Evolutionary conservation across 1,139 yeast genomes (phyloP).

Genomic region (Scheffersomyces lignicola): DNA sequence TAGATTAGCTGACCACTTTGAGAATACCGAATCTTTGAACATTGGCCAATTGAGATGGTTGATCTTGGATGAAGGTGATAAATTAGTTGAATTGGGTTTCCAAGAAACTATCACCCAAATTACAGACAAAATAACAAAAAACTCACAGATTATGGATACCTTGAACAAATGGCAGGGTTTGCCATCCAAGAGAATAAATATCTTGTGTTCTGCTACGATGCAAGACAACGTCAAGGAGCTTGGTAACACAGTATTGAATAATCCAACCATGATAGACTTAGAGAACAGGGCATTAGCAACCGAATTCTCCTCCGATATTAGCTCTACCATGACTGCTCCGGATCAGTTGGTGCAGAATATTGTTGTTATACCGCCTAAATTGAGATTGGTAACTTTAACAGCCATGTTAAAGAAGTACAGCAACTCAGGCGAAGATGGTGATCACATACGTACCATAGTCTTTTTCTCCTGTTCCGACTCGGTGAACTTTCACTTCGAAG

Average conservation of each 20-base stretch:
- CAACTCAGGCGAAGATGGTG: conserved; percentile 15
- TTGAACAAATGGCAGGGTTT: conserved; percentile 48
- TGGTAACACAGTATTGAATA: conserved; percentile 70
- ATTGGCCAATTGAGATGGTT: conserved; percentile 76
- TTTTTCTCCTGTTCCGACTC: conserved; percentile 94
- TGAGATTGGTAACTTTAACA: conserved; percentile 78
- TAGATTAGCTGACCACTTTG: conserved; percentile 86
- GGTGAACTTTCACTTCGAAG: conserved; percentile 85
- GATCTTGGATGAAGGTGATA: conserved; percentile 93
- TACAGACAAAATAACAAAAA: conserved; percentile 53
- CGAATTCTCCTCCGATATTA: conserved; percentile 39
- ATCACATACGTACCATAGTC: conserved; percentile 62
- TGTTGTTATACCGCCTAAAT: conserved; percentile 85
- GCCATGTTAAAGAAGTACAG: conserved; percentile 59
- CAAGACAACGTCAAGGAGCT: conserved; percentile 76
- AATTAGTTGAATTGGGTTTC: conserved; percentile 90
- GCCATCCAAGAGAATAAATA: conserved; percentile 71
- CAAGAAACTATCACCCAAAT: conserved; percentile 88
- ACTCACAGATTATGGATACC: conserved; percentile 42
- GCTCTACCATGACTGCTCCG: conserved; percentile 60
- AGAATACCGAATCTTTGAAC: conserved; percentile 73
- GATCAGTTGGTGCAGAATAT: conserved; percentile 83
- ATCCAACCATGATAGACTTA: conserved; percentile 66
- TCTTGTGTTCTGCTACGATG: conserved; percentile 93
- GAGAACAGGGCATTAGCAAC: conserved; percentile 25